Evolutionary conservation across 2,329 filamentous ascomycete genomes (phyloP).

Genomic region (Colletotrichum sp.): DNA sequence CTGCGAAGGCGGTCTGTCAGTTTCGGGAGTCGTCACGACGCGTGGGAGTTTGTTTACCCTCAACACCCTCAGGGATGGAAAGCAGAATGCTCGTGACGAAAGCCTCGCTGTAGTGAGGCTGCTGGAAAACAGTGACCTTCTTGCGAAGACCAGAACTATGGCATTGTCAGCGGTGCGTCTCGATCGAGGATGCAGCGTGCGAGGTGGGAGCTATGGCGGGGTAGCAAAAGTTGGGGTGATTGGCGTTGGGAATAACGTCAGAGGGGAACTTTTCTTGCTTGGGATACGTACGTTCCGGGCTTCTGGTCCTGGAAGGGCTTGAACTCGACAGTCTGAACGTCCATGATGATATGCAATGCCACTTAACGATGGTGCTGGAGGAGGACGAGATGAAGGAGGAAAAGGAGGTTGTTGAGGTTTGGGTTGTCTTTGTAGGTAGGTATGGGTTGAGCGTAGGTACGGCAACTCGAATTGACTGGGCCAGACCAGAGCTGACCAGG

Average conservation of each 20-base stretch:
- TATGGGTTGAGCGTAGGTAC: neutral
- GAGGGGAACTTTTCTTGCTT: conserved; percentile 24
- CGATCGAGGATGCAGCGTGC: neutral
- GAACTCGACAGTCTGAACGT: conserved; percentile 77
- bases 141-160: conserved; percentile 94
- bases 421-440: neutral
- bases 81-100: conserved; percentile 94
- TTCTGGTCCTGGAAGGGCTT: conserved; percentile 95
- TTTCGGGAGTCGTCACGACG: neutral
- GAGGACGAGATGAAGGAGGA: conserved; percentile 17
- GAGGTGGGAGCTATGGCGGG: conserved; percentile 14
- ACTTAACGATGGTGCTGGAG: conserved; percentile 1
- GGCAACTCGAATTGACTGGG: neutral
- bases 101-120: conserved; percentile 93
- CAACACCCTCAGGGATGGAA: conserved; percentile 91
- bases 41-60: conserved; percentile 59
- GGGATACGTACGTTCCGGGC: conserved; percentile 87
- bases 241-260: conserved; percentile 31
- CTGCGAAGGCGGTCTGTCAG: conserved; percentile 34
- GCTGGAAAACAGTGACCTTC: conserved; percentile 97
- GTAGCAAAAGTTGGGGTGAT: conserved; percentile 4
- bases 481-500: neutral
- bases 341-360: conserved; percentile 58
- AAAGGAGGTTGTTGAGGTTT: conserved; percentile 20
- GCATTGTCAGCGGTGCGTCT: conserved; percentile 1